Conservation (phyloP, 2,329 filamentous ascomycete species). For the Fusarium algeriense region DNA sequence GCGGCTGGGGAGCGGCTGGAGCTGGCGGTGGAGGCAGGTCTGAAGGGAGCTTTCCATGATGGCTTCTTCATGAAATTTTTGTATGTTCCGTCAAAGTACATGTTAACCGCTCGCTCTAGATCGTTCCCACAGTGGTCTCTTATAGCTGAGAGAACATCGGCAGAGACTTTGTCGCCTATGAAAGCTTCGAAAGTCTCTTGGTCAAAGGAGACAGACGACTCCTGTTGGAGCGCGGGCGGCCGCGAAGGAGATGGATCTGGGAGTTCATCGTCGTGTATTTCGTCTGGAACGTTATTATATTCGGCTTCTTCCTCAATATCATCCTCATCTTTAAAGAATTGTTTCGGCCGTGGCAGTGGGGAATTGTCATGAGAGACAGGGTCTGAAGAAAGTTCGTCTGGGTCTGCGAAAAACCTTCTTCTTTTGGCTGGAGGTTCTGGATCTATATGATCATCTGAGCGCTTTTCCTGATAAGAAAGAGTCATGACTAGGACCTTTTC, state of each 20-base stretch:
- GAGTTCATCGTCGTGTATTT: conserved; percentile 29
- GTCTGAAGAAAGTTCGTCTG: conserved; percentile 49
- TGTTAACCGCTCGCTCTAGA: conserved; percentile 73
- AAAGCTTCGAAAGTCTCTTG: conserved; percentile 69
- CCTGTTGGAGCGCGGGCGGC: conserved; percentile 32
- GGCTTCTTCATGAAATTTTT: conserved; percentile 60
- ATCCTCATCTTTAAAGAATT: conserved; percentile 46
- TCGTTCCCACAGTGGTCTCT: conserved; percentile 67
- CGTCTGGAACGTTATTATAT: conserved; percentile 17
- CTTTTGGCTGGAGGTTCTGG: conserved; percentile 61
- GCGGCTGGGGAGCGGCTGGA: conserved; percentile 22
- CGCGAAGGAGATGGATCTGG: conserved; percentile 13
- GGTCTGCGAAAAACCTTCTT: conserved; percentile 55
- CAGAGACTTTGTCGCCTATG: conserved; percentile 67
- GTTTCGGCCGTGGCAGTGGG: conserved; percentile 43
- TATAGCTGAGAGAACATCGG: conserved; percentile 63
- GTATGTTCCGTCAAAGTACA: conserved; percentile 79
- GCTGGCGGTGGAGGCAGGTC: conserved; percentile 3
- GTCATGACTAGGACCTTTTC: conserved; percentile 14
- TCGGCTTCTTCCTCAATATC: conserved; percentile 40
- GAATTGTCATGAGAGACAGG: conserved; percentile 39
- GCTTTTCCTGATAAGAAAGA: conserved; percentile 52
- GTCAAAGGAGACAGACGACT: conserved; percentile 62
- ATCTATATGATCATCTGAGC: conserved; percentile 47
- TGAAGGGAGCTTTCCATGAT: conserved; percentile 13